Evolutionary conservation across 2,329 filamentous ascomycete species (phyloP), one percentile per base, ranked within the genome.

Genomic region (Sporothrix pseudoabietina): DNA sequence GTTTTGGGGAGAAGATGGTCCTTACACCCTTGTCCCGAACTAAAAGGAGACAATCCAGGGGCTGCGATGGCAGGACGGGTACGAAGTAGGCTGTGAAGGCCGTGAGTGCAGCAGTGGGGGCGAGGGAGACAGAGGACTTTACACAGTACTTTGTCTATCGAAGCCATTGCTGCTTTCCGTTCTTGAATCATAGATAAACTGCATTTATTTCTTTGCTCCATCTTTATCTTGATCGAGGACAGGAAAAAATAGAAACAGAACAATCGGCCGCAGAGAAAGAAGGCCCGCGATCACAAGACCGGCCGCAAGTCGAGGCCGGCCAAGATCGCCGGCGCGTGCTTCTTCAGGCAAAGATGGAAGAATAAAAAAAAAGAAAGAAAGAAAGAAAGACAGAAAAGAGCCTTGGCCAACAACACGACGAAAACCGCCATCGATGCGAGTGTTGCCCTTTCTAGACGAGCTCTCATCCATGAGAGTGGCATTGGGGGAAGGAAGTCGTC

Each of bases 41-140:
- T 52, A 57, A 70, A 35, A 70, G 35, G n/a, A 47, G 52, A 44
- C 49, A 59, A 47, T 71, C 69, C 54, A 71, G 69, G 69, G 54
- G 69, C 68, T 70, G 39, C 6, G 30, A 32, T 32, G 49, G 54
- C 26, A 26, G 26, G 26, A 26, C 2, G 26, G 26, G 26, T 26
- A 26, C 26, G 26, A 26, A 26, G 26, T 26, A 59, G 69, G 69
- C 69, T 71, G 54, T 35, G 69, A 54, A 30, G 66, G 30, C 30
- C 65, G 44, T 54, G 66, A 12, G 47, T 54, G 47, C 66, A 55
- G 44, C 44, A 10, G 41, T 35, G 44, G 41, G 44, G 26, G 26
- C 61, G 59, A 44, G 35, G 14, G 22, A 26, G 52, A 26, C 7
- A 26, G 16, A 35, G 30, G 57, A 32, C 30, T 6, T 32, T 19